Evolutionary conservation across 2,329 filamentous ascomycete species (phyloP), one percentile per base, ranked within the genome.

Genomic region (Stagonosporopsis tanaceti): DNA sequence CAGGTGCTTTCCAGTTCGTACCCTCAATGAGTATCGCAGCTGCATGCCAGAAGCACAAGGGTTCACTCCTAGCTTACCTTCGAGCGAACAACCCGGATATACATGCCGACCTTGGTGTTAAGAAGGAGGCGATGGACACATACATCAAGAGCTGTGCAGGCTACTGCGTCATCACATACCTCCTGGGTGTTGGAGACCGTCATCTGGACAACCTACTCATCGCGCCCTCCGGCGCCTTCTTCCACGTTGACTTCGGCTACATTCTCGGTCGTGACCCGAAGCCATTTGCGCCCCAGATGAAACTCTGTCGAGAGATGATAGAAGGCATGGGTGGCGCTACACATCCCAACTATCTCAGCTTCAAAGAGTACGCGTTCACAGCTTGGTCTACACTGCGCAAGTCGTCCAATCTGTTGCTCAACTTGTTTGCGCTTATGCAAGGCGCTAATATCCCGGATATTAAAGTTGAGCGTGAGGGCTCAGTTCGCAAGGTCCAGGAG

Each of bases 91-190:
- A 97, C 69, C 93, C 94, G 0, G 93, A 97, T 71, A 86, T 91
- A 20, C 83, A 83, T 12, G 91, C 91, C 4, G 90, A 93, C 0
- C 84, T 96, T 0, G 93, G 94, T 0, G 89, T 99, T 27, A 90
- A 93, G 27, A 93, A 94, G 73, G 94, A 97, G 72, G 89, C 92
- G 0, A 89, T 99, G 79, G 95, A 99, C 66, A 97, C 90, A 0
- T 99, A 97, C 73, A 88, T 98, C 72, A 94, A 93, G 73, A 97
- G 93, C 0, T 97, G 95, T 72, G 95, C 95, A 0, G 95, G 95
- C 32, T 99, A 99, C 78, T 98, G 95, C 76, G 95, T 99, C 14
- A 97, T 99, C 66, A 99, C 96, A 0, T 99, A 99, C 76, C 91
- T 99, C 15, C 86, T 99, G 12, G 96, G 95, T 30, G 95, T 99